Evolutionary conservation across 2,329 filamentous ascomycete species (phyloP).

Genomic region (Claviceps pusilla): DNA sequence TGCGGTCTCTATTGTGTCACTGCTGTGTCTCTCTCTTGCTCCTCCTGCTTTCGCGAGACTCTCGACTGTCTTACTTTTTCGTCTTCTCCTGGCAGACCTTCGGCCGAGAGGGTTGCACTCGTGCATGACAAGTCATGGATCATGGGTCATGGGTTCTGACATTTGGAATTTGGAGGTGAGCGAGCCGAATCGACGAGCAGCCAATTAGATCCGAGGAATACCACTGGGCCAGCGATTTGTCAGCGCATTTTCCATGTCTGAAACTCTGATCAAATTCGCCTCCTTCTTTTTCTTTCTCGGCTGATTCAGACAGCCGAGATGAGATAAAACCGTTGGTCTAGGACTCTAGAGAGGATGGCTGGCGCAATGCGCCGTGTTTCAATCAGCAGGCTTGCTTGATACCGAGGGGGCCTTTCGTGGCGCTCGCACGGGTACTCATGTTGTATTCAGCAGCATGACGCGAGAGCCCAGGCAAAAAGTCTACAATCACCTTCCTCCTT

Average conservation of each 20-base stretch:
- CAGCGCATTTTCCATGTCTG: not conserved
- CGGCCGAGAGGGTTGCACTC: not conserved
- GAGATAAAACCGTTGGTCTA: no score
- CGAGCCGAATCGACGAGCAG: not conserved
- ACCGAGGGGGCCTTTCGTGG: no score
- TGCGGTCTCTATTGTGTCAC: not conserved
- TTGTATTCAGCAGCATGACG: not conserved
- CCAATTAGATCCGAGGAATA: not conserved
- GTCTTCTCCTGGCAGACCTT: not conserved
- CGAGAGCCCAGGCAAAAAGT: not conserved
- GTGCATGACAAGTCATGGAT: not conserved
- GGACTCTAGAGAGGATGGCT: no score
- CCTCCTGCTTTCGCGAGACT: not conserved
- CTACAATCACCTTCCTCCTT: not conserved
- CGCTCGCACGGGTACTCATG: not conserved
- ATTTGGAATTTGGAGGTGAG: not conserved
- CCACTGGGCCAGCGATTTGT: not conserved
- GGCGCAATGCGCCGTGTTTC: not conserved
- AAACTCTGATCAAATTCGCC: not conserved
- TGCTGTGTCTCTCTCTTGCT: not conserved
- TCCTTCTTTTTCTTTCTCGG: not conserved
- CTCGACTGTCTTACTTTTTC: not conserved
- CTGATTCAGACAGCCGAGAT: not conserved
- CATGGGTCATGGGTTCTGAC: not conserved
- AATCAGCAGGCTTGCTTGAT: not conserved